Conservation (phyloP, 164 flowering plant species). For the Liriodendron chinense region DNA sequence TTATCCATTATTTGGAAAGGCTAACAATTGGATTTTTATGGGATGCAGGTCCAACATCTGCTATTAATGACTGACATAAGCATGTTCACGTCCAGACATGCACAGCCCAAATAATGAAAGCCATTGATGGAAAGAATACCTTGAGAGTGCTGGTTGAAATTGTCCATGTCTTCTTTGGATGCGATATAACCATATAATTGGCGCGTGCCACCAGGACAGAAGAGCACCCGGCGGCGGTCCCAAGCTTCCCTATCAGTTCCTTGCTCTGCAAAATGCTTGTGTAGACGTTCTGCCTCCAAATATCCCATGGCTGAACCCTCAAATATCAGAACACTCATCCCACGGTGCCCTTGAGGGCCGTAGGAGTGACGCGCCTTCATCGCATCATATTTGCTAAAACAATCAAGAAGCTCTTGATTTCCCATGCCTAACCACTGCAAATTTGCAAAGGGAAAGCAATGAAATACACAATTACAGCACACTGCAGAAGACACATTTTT, state of each 20-base stretch:
- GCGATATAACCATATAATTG: conserved; percentile 88
- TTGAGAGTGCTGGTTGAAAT: conserved; percentile 69
- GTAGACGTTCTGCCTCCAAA: conserved; percentile 80
- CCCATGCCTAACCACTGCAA: conserved; percentile 98
- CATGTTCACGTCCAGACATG: not conserved
- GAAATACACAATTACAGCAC: no score
- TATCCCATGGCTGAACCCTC: conserved; percentile 74
- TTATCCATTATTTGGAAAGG: no score
- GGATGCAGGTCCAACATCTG: no score
- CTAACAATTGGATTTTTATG: no score
- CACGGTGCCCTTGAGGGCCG: conserved; percentile 97
- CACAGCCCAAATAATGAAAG: not conserved
- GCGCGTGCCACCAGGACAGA: conserved; percentile 75
- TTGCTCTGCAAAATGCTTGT: conserved; percentile 63
- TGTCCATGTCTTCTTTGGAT: conserved; percentile 56
- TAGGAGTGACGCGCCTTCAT: conserved; percentile 78
- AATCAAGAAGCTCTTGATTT: conserved; percentile 81
- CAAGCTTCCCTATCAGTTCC: conserved; percentile 69
- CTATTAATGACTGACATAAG: no score
- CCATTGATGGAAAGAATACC: conserved; percentile 34
- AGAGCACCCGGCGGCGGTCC: conserved; percentile 41
- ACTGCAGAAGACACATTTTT: not conserved
- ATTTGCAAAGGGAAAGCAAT: not conserved
- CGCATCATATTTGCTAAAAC: conserved; percentile 56
- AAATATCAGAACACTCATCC: conserved; percentile 84